Base-by-base conservation (phyloP, 768 basidiomycete species). In the Coprinellus micaceus region DNA sequence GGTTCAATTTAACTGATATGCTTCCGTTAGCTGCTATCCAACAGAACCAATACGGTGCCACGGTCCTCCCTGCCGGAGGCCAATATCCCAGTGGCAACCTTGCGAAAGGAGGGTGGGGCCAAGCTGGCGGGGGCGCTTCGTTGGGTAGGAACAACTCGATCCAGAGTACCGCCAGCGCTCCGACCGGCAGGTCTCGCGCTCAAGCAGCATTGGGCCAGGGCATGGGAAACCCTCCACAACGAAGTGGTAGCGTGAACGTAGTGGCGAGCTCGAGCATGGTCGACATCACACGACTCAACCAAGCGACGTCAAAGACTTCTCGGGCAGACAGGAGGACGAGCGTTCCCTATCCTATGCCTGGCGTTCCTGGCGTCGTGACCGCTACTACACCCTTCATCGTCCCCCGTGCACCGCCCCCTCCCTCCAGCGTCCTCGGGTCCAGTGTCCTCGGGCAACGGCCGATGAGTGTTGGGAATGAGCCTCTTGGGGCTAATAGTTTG, bases 401-500 rank as follows among this genome's bases (percentile, higher is more conserved):
- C 26, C 19, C 51, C 11, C 22, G 40, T 10, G 46, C 61, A 43
- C 44, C 53, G 30, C 41, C 28, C 4, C 29, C 61, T 28, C 7
- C 45, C 2, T 28, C 46, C 25, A 25, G n/a, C n/a, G n/a, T n/a
- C n/a, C n/a, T n/a, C n/a, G n/a, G n/a, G n/a, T 25, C 22, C 13
- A 24, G 19, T n/a, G 36, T 12, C 30, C 36, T 25, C n/a, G 21
- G 22, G 43, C 19, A 7, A 25, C 19, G 24, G 4, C 26, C 26
- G 17, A 49, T 2, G 4, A 25, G 11, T 28, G 21, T 25, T 19
- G 15, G 5, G 21, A 44, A 11, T 7, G 7, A 6, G 9, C 10
- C 41, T n/a, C 3, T 15, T 25, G 47, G 47, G 47, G 24, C 49
- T 4, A 30, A 45, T 39, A 85, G 79, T 41, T 68, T 88, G 64